Conservation (phyloP, 1,284 basidiomycete genomes). For the Blastosporella zonata region DNA sequence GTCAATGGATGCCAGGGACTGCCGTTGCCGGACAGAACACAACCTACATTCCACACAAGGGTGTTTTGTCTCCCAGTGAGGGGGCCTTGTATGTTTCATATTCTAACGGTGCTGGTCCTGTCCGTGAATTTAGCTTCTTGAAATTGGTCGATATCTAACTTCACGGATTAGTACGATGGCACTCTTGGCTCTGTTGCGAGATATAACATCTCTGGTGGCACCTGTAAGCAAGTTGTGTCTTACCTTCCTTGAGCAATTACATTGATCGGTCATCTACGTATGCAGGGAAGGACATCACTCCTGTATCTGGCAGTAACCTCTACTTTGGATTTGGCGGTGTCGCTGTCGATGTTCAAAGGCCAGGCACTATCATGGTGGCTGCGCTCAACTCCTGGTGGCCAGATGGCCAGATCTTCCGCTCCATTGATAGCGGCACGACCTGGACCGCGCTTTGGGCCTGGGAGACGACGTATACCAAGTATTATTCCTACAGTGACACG, state of each 20-base stretch:
- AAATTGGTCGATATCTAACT: neutral
- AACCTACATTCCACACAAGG: constrained; percentile 61
- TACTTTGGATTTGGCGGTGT: constrained; percentile 58
- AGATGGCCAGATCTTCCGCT: constrained; percentile 66
- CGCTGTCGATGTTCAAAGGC: constrained; percentile 54
- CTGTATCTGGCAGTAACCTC: constrained; percentile 42
- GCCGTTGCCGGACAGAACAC: constrained; percentile 57
- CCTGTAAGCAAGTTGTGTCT: constrained; percentile 33
- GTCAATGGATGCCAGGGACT: constrained; percentile 44
- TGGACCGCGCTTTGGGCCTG: constrained; percentile 61
- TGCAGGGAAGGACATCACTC: constrained; percentile 52
- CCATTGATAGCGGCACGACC: constrained; percentile 49
- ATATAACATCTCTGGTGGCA: constrained; percentile 49
- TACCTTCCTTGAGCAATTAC: neutral
- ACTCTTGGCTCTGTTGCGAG: constrained; percentile 44
- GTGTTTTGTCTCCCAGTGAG: constrained; percentile 56
- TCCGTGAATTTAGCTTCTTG: constrained; percentile 19
- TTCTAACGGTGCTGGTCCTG: constrained; percentile 40
- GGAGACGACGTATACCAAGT: constrained; percentile 50
- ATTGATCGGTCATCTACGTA: neutral
- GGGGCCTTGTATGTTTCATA: constrained; percentile 58
- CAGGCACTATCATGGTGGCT: constrained; percentile 66
- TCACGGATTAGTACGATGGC: constrained; percentile 51
- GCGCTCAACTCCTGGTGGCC: constrained; percentile 63
- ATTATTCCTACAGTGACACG: constrained; percentile 51